These are phyloP conservation scores for Hyaloperonospora arabidopsidis DNA, from an alignment of 352 stramenopile species.

Conservation along the genomic window DNA sequence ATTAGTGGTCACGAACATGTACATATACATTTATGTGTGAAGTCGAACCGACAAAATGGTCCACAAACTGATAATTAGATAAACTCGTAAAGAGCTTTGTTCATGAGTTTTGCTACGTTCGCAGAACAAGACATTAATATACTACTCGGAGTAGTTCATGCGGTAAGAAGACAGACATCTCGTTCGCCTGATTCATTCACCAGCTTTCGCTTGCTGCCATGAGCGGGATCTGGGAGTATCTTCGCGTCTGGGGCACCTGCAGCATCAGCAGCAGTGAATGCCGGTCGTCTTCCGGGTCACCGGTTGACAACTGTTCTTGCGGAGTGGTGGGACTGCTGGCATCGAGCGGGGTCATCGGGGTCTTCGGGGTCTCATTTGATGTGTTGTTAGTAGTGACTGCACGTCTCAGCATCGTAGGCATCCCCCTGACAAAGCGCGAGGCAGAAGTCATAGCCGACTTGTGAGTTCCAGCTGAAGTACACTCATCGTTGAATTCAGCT, in stretches of 20 bases:
- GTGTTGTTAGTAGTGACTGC: constrained; percentile 29
- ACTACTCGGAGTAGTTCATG: too few species aligned
- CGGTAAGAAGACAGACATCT: too few species aligned
- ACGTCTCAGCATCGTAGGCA: constrained; percentile 47
- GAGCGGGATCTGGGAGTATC: constrained; percentile 47
- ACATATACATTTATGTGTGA: too few species aligned
- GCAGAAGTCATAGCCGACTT: constrained; percentile 27
- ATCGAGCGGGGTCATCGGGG: constrained; percentile 26
- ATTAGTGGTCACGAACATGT: too few species aligned
- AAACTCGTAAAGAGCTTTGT: too few species aligned
- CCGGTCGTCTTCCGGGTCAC: constrained; percentile 35
- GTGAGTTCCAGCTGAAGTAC: constrained; percentile 2
- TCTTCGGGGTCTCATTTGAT: constrained; percentile 6
- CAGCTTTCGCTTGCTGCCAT: constrained; percentile 44
- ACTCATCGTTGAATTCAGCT: constrained; percentile 3
- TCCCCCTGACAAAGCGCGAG: constrained; percentile 52
- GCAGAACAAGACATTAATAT: too few species aligned
- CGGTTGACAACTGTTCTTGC: constrained; percentile 19
- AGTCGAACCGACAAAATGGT: too few species aligned
- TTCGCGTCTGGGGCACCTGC: constrained; percentile 43
- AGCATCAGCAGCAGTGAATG: constrained; percentile 64
- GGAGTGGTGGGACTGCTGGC: constrained; percentile 19
- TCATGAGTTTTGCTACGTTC: too few species aligned
- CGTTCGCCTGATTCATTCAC: constrained; percentile 7
- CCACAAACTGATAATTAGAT: too few species aligned